Base-by-base conservation (phyloP, 1,139 yeast genomes). In the Blastobotrys malaysiensis region DNA sequence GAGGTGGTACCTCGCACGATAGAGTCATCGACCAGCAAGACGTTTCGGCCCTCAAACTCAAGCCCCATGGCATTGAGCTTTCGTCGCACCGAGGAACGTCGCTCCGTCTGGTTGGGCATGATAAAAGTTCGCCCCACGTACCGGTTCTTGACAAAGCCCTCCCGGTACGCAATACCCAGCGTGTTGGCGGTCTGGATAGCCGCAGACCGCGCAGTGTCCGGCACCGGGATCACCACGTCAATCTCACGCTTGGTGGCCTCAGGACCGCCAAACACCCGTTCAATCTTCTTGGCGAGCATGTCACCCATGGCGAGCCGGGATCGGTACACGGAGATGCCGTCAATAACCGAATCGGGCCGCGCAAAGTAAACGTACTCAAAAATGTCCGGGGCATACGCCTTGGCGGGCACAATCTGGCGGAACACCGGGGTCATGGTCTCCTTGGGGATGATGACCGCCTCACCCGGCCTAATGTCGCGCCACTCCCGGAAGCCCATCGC, bases 341-440 rank as follows among this genome's bases (percentile, higher is more conserved):
- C 99, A 65, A 91, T 75, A 45, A 93, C 96, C 48, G 96, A 86
- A 70, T 93, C 99, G 0, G 98, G 97, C 69, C 99, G 83, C 26
- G 99, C 98, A 75, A 93, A 93, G 74, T 93, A 93, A 49, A 93
- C 99, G 69, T 90, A 95, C 73, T 93, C 99, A 65, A 93, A 93
- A 62, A 93, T 84, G 73, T 95, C 99, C 2, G 99, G 99, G 9
- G 97, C 84, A 71, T 90, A 91, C 1, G 84, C 71, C 67, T 79
- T 77, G 57, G 85, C 81, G 57, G 87, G 84, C n/a, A 85, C 93
- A 53, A 91, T 89, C 74, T 93, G 99, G 62, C 82, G 82, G 69
- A 88, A 84, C 67, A 88, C 93, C 6, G 97, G 97, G 59, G 72
- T 71, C 71, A 75, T 72, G 48, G 82, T 74, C 60, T 78, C 80